Base-by-base conservation (phyloP, 2,329 filamentous ascomycete species). In the Cordyceps javanica region DNA sequence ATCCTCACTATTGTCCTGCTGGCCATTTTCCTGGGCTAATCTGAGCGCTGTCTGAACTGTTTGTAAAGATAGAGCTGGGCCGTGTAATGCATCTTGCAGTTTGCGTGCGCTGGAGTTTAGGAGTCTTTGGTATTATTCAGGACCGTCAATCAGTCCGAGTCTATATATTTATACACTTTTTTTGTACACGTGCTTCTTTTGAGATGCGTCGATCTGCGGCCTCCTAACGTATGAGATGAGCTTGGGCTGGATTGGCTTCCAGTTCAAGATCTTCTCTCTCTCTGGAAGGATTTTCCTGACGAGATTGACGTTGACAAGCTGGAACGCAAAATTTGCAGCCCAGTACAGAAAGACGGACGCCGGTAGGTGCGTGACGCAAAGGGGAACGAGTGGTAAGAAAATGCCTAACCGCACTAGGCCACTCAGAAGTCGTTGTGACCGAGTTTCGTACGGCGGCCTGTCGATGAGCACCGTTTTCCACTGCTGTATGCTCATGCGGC, bases 1-100 rank as follows among this genome's bases (percentile, higher is more conserved):
- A 94, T 99, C 60, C 72, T 97, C 66, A 88, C 91, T 3, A 91
- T 99, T 64, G 87, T 99, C 45, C 80, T 99, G 60, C 75, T 99
- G 64, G 95, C 94, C 14, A 89, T 93, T 54, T 85, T 91, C 53
- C 70, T 45, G 41, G 52, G 52, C n/a, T 46, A 14, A 45, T 56
- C 44, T 32, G 19, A 2, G 25, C 21, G 10, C 3, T 21, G 9
- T 2, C 25, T 2, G 21, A 16, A 16, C 23, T 2, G 8, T 44
- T 28, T 54, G 39, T 45, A 34, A 39, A 44, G 25, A 16, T 41
- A 32, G 8, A 25, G 19, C 11, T n/a, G 51, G 38, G 51, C 10
- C 13, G 19, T 25, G 19, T 42, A 25, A 32, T 54, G 39, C 51
- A 54, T 54, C 14, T 45, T 54, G 13, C 39, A 44, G 42, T 26